A percentile compares a stretch with the other conserved stretches of the same genome.
phyloP scores from a whole-genome alignment of 2,329 filamentous ascomycete species.

The Penicillium sp. region DNA sequence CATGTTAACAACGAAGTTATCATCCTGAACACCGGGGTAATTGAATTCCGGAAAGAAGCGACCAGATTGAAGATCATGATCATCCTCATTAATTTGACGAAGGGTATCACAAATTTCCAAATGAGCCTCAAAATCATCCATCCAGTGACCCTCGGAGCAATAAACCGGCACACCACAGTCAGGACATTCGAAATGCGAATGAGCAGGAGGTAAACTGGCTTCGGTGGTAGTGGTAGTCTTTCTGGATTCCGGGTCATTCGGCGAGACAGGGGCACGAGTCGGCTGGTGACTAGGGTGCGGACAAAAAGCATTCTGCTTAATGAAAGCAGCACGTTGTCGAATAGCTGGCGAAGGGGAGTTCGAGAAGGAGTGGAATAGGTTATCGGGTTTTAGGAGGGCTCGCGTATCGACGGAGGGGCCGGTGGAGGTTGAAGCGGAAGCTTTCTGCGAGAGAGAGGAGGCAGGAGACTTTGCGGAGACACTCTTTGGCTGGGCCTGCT shows the following conservation, averaged over 20 bases:
- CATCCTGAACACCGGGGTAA: slow-evolving; percentile 85
- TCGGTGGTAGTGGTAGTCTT: slow-evolving; percentile 50
- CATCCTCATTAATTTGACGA: slow-evolving; percentile 94
- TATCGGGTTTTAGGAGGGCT: slow-evolving; percentile 67
- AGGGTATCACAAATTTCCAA: slow-evolving; percentile 90
- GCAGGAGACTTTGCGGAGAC: slow-evolving; percentile 12
- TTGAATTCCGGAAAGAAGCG: slow-evolving; percentile 92
- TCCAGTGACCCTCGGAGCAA: slow-evolving; percentile 94
- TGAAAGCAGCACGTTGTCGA: slow-evolving; percentile 83
- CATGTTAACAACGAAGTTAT: slow-evolving; percentile 94
- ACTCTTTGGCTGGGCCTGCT: slow-evolving; percentile 21
- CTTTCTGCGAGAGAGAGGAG: slow-evolving; percentile 28
- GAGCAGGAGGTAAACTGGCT: slow-evolving; percentile 67
- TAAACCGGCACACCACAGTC: slow-evolving; percentile 94
- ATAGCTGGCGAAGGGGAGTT: slow-evolving; percentile 88
- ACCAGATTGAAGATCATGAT: slow-evolving; percentile 90
- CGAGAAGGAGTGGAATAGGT: slow-evolving; percentile 92
- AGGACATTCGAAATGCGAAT: slow-evolving; percentile 92
- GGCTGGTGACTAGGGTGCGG: slow-evolving; percentile 86
- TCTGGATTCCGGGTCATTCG: slow-evolving; percentile 65
- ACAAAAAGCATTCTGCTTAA: slow-evolving; percentile 91
- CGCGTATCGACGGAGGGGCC: slow-evolving; percentile 30
- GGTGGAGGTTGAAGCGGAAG: slow-evolving; percentile 29
- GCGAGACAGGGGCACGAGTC: slow-evolving; percentile 69
- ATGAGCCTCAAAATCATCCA: slow-evolving; percentile 91